Percentiles rank a stretch among this genome's conserved stretches.
Evolutionary conservation across 1,139 yeast genomes (phyloP).

Genomic region (Yamadazyma sp.): DNA sequence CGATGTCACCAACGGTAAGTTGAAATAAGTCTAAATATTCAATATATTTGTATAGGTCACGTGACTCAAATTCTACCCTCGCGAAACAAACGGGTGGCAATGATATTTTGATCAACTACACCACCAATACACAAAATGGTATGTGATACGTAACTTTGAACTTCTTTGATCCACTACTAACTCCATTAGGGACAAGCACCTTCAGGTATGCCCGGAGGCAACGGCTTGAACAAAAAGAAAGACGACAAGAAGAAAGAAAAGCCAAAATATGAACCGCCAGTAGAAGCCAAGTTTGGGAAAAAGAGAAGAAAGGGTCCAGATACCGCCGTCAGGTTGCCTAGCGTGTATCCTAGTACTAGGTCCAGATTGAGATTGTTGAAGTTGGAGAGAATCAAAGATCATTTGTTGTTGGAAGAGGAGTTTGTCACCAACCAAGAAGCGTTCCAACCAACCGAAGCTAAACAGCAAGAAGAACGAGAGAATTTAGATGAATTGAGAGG

Average conservation of each 20-base stretch:
- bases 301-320: conserved; percentile 93
- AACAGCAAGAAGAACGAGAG: conserved; percentile 93
- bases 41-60: no score
- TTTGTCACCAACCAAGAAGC: conserved; percentile 94
- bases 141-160: not conserved
- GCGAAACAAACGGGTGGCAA: conserved; percentile 1
- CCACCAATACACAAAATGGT: not conserved
- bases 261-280: conserved; percentile 98
- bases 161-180: conserved; percentile 10
- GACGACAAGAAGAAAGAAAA: conserved; percentile 78
- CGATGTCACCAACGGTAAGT: conserved; percentile 8
- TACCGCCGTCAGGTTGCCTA: conserved; percentile 82
- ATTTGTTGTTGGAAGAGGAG: conserved; percentile 90
- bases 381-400: conserved; percentile 96
- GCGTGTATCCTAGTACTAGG: conserved; percentile 88
- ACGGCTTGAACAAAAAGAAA: conserved; percentile 59
- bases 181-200: conserved; percentile 69
- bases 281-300: conserved; percentile 88
- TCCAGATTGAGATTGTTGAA: conserved; percentile 87
- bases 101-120: not conserved
- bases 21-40: no score
- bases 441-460: conserved; percentile 93
- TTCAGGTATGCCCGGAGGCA: conserved; percentile 69
- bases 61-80: not conserved
- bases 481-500: conserved; percentile 96